Percentiles rank a stretch among this genome's conserved stretches.
These are phyloP conservation scores for Dictyostelium firmibasis DNA, from an alignment of 78 protist genomes.

Conservation along the genomic window DNA sequence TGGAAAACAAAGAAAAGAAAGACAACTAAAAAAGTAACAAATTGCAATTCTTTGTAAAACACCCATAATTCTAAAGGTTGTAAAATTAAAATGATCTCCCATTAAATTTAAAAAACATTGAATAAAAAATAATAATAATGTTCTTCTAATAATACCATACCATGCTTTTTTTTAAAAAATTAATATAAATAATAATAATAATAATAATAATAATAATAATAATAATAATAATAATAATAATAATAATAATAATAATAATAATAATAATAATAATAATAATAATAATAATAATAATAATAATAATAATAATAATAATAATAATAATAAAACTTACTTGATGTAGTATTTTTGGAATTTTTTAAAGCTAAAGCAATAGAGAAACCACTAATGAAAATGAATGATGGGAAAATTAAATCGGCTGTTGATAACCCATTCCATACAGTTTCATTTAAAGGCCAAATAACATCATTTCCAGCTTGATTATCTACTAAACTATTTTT, in stretches of 20 bases:
- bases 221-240: background rate
- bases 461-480: constrained; percentile 62
- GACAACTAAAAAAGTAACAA: constrained; percentile 56
- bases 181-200: background rate
- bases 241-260: background rate
- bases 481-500: constrained; percentile 67
- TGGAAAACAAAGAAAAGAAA: constrained; percentile 45
- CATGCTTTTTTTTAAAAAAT: constrained; percentile 16
- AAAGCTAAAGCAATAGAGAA: constrained; percentile 63
- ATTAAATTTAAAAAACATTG: constrained; percentile 59
- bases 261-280: background rate
- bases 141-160: constrained; percentile 64
- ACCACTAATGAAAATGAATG: constrained; percentile 61
- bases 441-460: constrained; percentile 62
- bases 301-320: background rate
- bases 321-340: background rate
- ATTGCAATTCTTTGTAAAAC: constrained; percentile 73
- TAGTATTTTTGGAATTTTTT: constrained; percentile 47
- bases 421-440: constrained; percentile 63
- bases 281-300: background rate
- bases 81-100: constrained; percentile 44
- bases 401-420: constrained; percentile 66
- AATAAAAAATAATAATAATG: constrained; percentile 57
- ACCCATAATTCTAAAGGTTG: constrained; percentile 68
- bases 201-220: background rate